These are phyloP conservation scores for Mycena rebaudengoi DNA, from an alignment of 768 basidiomycete genomes.

Conservation along the genomic window DNA sequence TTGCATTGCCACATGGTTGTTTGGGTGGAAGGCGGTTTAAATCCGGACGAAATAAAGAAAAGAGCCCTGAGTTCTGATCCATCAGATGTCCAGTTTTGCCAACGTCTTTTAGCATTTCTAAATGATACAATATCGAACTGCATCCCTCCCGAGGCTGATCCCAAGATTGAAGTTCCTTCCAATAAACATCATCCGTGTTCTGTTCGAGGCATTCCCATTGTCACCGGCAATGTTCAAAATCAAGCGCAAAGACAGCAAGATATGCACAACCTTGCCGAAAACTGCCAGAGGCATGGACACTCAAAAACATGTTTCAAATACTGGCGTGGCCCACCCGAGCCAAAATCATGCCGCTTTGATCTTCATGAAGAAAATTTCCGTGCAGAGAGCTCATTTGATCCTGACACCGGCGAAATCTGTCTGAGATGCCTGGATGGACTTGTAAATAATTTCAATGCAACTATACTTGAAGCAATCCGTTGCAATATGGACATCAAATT, in stretches of 20 bases:
- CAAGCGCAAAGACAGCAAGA: neutral
- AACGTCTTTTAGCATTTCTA: neutral
- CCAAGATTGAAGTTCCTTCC: neutral
- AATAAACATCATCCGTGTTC: neutral
- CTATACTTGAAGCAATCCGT: neutral
- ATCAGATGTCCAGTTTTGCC: neutral
- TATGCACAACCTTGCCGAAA: conserved; percentile 11
- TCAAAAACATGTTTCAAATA: too few species aligned
- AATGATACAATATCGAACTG: conserved; percentile 7
- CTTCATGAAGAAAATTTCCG: neutral
- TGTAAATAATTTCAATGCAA: neutral
- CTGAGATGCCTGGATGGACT: neutral
- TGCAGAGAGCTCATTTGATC: neutral
- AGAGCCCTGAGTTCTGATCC: neutral
- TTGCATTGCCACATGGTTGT: conserved; percentile 10
- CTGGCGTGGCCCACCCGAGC: too few species aligned
- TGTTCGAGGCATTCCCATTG: neutral
- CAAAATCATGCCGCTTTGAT: neutral
- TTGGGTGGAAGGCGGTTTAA: neutral
- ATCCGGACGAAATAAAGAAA: conserved; percentile 5
- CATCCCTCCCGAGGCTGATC: neutral
- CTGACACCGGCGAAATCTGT: neutral
- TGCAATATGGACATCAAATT: neutral
- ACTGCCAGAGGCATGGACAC: conserved; percentile 33
- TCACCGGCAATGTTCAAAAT: neutral